Evolutionary conservation across 139 green algal genomes (phyloP), one percentile per base, ranked within the genome.

Genomic region (Chlamydomonas sp.): DNA sequence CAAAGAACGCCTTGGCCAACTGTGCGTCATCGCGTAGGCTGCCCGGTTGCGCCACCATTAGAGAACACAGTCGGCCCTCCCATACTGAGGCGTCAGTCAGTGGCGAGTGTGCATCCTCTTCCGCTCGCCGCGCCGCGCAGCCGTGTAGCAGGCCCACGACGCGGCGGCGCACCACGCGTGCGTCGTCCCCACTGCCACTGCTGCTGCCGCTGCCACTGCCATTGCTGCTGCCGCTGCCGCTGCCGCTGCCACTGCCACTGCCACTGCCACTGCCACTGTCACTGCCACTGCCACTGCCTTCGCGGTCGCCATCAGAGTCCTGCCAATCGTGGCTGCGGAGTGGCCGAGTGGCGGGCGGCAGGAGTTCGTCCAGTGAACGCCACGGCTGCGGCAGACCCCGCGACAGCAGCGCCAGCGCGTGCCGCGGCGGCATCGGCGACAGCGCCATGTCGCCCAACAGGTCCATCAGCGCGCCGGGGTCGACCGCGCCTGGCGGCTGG

Each of bases 381-480:
- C 4, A 5, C 22, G 50, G 62, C 48, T 28, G 36, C 33, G 58
- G 68, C 57, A 67, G 35, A 33, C 28, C 36, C 3, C n/a, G 68
- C 35, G 39, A 24, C 29, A 28, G n/a, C 24, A 60, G 24, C 54
- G 66, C n/a, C 54, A 34, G 54, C 54, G n/a, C 20, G 59, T 75
- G 28, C 59, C 48, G 2, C 2, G 34, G 63, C 71, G 48, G 36
- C 35, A n/a, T n/a, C n/a, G n/a, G n/a, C n/a, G n/a, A n/a, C n/a
- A n/a, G n/a, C 28, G 34, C 36, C 33, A 49, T 22, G 35, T 29
- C 28, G 47, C 29, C 1, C 24, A 3, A 28, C 30, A 31, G 4
- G 20, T 28, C 8, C 30, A 37, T 31, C 3, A 30, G 4, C 58
- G 58, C 58, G 5, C 29, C 58, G 5, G 30, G 29, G 20, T 28